These are phyloP conservation scores for Taphrina populina DNA, from an alignment of 1,139 yeast genomes.

Conservation along the genomic window DNA sequence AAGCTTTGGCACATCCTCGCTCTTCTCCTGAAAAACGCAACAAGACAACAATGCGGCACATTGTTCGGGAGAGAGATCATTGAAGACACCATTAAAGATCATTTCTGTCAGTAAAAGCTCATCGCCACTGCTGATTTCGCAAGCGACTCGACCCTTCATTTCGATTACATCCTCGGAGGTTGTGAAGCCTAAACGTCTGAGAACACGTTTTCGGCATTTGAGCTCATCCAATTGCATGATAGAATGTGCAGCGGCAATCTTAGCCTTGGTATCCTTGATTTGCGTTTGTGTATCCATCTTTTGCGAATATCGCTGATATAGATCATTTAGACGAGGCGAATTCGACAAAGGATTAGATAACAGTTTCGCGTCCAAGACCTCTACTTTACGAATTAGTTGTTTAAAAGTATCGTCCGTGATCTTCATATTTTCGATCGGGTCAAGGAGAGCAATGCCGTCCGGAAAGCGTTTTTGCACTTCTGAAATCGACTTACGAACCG, in stretches of 20 bases:
- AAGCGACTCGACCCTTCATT: constrained; percentile 91
- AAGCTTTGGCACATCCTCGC: constrained; percentile 73
- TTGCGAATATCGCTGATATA: constrained; percentile 62
- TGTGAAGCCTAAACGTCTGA: constrained; percentile 81
- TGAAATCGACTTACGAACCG: constrained; percentile 70
- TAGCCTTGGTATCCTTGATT: constrained; percentile 60
- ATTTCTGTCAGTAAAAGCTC: constrained; percentile 84
- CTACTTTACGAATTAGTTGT: constrained; percentile 65
- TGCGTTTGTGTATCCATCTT: constrained; percentile 65
- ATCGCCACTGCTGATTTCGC: constrained; percentile 95
- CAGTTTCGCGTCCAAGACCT: constrained; percentile 73
- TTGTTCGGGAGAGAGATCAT: constrained; percentile 80
- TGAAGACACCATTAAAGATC: constrained; percentile 91
- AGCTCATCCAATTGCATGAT: constrained; percentile 91
- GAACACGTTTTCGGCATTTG: constrained; percentile 85
- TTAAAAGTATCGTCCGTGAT: constrained; percentile 77
- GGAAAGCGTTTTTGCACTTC: constrained; percentile 83
- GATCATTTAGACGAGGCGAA: constrained; percentile 58
- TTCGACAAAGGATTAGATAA: constrained; percentile 67
- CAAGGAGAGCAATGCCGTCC: constrained; percentile 83
- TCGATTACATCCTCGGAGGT: constrained; percentile 76
- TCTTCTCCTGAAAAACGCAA: constrained; percentile 94
- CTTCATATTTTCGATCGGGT: constrained; percentile 90
- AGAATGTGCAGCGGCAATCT: constrained; percentile 80
- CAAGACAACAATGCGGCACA: constrained; percentile 89